These are phyloP conservation scores for Beta lomatogona DNA, from an alignment of 179 eudicot genomes.

Conservation along the genomic window DNA sequence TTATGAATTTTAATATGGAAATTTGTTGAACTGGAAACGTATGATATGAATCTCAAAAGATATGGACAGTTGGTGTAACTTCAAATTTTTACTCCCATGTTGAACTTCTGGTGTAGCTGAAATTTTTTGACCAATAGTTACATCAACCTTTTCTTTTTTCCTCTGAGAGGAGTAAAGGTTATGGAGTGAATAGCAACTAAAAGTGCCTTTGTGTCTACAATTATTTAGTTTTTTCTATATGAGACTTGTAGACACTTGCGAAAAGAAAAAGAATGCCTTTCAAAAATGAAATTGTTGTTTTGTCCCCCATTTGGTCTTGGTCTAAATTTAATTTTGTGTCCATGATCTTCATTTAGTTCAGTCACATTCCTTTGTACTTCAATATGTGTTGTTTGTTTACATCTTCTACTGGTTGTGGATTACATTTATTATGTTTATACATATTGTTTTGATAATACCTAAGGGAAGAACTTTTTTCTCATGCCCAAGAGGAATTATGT, in stretches of 20 bases:
- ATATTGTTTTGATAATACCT: not conserved
- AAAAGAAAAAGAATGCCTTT: not conserved
- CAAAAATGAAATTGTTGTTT: not conserved
- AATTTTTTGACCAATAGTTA: not conserved
- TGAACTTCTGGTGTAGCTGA: not conserved
- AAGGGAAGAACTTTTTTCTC: not conserved
- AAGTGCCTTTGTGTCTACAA: not conserved
- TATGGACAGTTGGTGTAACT: no score
- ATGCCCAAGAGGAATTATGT: not conserved
- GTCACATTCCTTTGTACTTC: not conserved
- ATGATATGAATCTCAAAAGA: no score
- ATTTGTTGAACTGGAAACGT: no score
- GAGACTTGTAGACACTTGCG: not conserved
- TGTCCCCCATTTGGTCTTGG: not conserved
- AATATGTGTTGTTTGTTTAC: not conserved
- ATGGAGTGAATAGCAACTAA: not conserved
- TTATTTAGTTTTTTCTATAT: not conserved
- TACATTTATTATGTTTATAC: not conserved
- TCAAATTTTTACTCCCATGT: not conserved
- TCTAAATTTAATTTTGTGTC: not conserved
- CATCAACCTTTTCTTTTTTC: not conserved
- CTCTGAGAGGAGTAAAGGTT: not conserved
- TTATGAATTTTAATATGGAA: no score
- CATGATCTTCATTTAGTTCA: not conserved
- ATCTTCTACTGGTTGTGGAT: not conserved